These are phyloP conservation scores for Calonectria hawksworthii DNA, from an alignment of 2,329 filamentous ascomycete genomes.

Conservation along the genomic window DNA sequence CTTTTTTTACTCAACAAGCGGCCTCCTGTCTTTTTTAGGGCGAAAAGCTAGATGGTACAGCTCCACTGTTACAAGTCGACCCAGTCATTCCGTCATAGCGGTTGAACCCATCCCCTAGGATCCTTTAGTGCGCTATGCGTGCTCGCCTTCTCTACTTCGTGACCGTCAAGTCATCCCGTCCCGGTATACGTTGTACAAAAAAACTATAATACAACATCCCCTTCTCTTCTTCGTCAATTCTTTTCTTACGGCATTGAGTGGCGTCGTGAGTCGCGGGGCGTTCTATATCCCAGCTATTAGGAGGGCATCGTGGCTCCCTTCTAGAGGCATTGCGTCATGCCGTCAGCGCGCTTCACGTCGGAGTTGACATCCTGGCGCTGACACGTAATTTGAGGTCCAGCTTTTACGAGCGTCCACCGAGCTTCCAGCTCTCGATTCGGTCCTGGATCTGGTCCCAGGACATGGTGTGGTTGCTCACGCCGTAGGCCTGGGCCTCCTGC, in stretches of 20 bases:
- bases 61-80: not conserved
- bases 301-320: constrained; percentile 1
- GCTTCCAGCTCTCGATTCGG: constrained; percentile 84
- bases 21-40: not conserved
- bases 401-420: constrained; percentile 69
- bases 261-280: constrained; percentile 14
- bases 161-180: constrained; percentile 18
- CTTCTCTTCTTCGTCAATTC: constrained; percentile 15
- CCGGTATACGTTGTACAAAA: constrained; percentile 38
- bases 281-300: constrained; percentile 27
- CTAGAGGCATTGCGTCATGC: constrained; percentile 1
- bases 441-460: constrained; percentile 93
- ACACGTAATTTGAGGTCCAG: not conserved
- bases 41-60: constrained; percentile 30
- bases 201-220: constrained; percentile 43
- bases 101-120: not conserved
- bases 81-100: not conserved
- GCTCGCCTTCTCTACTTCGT: constrained; percentile 9
- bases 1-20: not conserved
- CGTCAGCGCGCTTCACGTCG: not conserved
- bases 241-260: constrained; percentile 5
- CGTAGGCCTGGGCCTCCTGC: constrained; percentile 87
- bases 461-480: constrained; percentile 76
- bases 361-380: not conserved
- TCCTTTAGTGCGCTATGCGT: not conserved